Conservation (phyloP, 495 filamentous ascomycete genomes). For the Zalerion maritima region DNA sequence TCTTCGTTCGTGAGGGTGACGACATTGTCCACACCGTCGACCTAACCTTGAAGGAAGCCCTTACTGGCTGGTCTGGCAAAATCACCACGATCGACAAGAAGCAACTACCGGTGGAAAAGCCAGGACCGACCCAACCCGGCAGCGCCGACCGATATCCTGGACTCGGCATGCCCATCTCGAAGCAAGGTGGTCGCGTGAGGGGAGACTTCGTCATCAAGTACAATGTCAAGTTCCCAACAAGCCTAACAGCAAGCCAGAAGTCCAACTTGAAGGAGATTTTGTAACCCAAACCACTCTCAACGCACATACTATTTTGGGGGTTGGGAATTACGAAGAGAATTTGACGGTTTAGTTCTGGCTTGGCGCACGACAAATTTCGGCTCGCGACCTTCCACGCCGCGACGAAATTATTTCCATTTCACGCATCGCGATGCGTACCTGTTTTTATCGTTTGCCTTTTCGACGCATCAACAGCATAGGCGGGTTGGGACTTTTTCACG, state of each 20-base stretch:
- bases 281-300: too few species aligned
- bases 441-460: too few species aligned
- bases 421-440: too few species aligned
- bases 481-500: too few species aligned
- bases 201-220: conserved; percentile 84
- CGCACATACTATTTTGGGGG: too few species aligned
- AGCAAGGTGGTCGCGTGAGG: conserved; percentile 65
- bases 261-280: conserved; percentile 62
- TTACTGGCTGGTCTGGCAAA: conserved; percentile 85
- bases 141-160: conserved; percentile 66
- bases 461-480: too few species aligned
- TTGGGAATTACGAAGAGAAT: too few species aligned
- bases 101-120: conserved; percentile 55
- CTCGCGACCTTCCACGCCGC: too few species aligned
- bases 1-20: conserved; percentile 75
- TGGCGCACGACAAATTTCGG: too few species aligned
- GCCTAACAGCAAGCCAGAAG: conserved; percentile 62
- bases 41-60: conserved; percentile 84
- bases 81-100: conserved; percentile 90
- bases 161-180: conserved; percentile 83
- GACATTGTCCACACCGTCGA: conserved; percentile 65
- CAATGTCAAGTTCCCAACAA: conserved; percentile 79
- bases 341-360: too few species aligned
- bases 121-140: conserved; percentile 73
- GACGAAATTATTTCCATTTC: too few species aligned